Evolutionary conservation across 108 stramenopile species (phyloP).

Genomic region (Fistulifera solaris): DNA sequence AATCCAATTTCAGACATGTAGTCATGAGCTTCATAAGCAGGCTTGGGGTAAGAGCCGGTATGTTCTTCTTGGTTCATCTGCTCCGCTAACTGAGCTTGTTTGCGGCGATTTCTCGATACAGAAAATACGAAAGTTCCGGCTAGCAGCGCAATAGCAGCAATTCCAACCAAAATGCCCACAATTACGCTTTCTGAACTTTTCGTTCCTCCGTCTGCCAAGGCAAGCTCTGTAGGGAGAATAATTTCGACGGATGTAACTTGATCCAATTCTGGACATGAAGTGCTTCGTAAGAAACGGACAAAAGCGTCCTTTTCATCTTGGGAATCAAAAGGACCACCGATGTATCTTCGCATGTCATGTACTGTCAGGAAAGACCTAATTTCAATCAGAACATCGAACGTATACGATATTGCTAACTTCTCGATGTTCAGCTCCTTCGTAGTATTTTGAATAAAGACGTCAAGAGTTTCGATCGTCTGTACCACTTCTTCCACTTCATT

Average conservation of each 20-base stretch:
- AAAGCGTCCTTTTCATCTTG: constrained; percentile 9
- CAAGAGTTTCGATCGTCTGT: constrained; percentile 3
- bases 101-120: not conserved
- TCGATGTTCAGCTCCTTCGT: not conserved
- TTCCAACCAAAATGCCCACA: constrained; percentile 9
- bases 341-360: constrained; percentile 5
- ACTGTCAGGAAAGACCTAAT: constrained; percentile 1
- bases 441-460: constrained; percentile 1
- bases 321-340: constrained; percentile 17
- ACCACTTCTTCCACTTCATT: not conserved
- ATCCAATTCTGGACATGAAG: not conserved
- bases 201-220: not conserved
- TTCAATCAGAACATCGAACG: constrained; percentile 7
- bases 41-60: not conserved
- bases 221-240: constrained; percentile 1
- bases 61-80: not conserved
- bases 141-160: not conserved
- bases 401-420: not conserved
- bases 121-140: constrained; percentile 3
- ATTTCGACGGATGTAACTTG: constrained; percentile 3
- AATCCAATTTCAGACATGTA: constrained; percentile 13
- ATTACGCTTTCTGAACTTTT: constrained; percentile 28
- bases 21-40: constrained; percentile 1
- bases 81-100: not conserved
- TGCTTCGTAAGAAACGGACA: constrained; percentile 10